Percentiles rank a stretch among this genome's conserved stretches.
These are phyloP conservation scores for Geopyxis carbonaria DNA, from an alignment of 495 filamentous ascomycete species.

Conservation along the genomic window DNA sequence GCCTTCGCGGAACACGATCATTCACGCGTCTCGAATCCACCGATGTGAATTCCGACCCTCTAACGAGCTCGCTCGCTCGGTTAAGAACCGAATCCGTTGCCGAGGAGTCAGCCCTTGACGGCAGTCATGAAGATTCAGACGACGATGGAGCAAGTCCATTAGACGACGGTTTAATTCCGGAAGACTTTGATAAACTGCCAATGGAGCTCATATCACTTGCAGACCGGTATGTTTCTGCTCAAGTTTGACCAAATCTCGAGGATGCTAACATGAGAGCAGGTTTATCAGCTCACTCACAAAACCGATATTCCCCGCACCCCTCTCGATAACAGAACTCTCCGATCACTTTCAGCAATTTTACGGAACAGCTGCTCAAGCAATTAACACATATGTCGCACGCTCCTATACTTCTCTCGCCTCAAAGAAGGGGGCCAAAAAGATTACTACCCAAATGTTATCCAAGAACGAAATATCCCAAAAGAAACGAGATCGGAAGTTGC, in stretches of 20 bases:
- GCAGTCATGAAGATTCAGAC: constrained; percentile 38
- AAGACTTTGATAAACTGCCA: constrained; percentile 67
- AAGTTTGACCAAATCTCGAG: not conserved
- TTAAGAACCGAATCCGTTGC: constrained; percentile 14
- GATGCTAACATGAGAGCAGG: constrained; percentile 29
- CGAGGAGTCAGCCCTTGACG: constrained; percentile 18
- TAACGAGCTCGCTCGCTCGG: constrained; percentile 18
- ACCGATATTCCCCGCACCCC: constrained; percentile 69
- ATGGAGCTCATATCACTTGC: constrained; percentile 80
- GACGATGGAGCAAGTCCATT: constrained; percentile 27
- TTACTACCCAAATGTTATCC: constrained; percentile 66
- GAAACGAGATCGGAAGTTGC: constrained; percentile 54
- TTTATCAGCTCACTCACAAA: constrained; percentile 85
- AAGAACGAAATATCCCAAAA: constrained; percentile 63
- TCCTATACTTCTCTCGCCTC: constrained; percentile 22
- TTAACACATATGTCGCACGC: constrained; percentile 65
- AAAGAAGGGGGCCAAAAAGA: constrained; percentile 30
- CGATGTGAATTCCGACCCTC: constrained; percentile 9
- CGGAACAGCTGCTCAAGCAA: constrained; percentile 58
- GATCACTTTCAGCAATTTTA: constrained; percentile 94
- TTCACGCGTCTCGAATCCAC: constrained; percentile 26
- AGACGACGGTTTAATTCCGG: constrained; percentile 13
- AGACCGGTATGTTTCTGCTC: constrained; percentile 49
- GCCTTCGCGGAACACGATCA: constrained; percentile 21
- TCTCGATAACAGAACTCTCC: constrained; percentile 67